Evolutionary conservation across 768 basidiomycete genomes (phyloP).

Genomic region (Serendipita sp.): DNA sequence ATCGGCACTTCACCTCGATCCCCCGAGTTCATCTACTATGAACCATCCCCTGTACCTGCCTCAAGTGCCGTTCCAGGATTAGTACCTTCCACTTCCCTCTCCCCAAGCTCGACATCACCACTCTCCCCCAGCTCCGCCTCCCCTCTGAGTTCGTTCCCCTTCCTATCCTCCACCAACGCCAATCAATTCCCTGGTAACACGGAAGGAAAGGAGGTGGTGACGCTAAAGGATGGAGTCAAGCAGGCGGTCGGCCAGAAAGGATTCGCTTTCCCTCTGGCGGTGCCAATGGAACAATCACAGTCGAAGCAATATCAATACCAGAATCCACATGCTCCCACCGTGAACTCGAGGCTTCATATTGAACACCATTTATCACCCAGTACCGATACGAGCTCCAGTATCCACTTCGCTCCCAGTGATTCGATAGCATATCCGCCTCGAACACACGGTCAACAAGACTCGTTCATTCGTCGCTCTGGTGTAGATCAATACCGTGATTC

Average conservation of each 20-base stretch:
- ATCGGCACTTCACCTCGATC: not conserved
- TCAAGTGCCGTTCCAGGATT: not conserved
- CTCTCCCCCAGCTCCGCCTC: not conserved
- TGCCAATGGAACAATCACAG: not conserved
- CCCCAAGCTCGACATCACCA: not conserved
- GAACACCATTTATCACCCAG: not conserved
- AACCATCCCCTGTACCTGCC: not conserved
- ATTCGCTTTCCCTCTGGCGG: not conserved
- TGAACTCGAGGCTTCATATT: not conserved
- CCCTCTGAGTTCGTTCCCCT: not conserved
- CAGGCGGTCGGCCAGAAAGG: not conserved
- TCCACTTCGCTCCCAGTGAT: not conserved
- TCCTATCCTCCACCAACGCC: not conserved
- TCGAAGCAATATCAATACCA: not conserved
- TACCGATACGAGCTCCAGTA: not conserved
- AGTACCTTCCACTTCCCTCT: not conserved
- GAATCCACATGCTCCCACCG: not conserved
- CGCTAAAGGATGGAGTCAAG: not conserved
- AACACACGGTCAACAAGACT: not conserved
- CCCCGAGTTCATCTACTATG: conserved; percentile 5
- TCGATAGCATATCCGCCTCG: not conserved
- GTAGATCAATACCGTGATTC: not conserved
- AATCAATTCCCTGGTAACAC: not conserved
- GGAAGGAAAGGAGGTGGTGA: not conserved
- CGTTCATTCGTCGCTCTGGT: not conserved